Evolutionary conservation across 202 grass and related monocot species (phyloP).

Genomic region (Digitaria exilis): DNA sequence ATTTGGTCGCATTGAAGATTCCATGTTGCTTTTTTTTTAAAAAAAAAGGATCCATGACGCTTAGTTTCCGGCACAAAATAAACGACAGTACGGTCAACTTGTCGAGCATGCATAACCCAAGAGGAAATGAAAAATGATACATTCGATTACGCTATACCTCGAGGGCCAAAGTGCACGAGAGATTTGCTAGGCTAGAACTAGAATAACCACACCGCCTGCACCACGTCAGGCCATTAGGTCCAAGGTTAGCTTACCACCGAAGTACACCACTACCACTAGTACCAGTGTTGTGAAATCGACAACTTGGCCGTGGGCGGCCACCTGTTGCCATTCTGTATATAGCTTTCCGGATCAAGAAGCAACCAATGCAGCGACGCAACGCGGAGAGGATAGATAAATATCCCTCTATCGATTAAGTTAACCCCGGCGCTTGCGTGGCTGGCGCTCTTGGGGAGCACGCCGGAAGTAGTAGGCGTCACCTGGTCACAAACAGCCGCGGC

Average conservation of each 20-base stretch:
- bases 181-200: neutral
- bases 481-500: neutral
- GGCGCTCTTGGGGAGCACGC: conserved; percentile 12
- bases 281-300: conserved; percentile 20
- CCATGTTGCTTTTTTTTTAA: too few species aligned
- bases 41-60: too few species aligned
- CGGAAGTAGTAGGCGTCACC: neutral
- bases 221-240: neutral
- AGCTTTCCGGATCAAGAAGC: conserved; percentile 50
- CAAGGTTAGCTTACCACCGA: neutral
- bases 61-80: neutral
- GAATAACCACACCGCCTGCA: neutral
- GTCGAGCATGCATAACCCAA: too few species aligned
- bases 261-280: too few species aligned
- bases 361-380: neutral
- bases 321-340: neutral
- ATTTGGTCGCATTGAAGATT: neutral
- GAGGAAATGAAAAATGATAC: too few species aligned
- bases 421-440: conserved; percentile 13
- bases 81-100: too few species aligned
- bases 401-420: too few species aligned
- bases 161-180: neutral
- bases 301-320: conserved; percentile 2
- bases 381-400: neutral
- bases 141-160: too few species aligned